Base-by-base conservation (phyloP, 192 early-diverging fungal genomes). In the Coemansia sp. region DNA sequence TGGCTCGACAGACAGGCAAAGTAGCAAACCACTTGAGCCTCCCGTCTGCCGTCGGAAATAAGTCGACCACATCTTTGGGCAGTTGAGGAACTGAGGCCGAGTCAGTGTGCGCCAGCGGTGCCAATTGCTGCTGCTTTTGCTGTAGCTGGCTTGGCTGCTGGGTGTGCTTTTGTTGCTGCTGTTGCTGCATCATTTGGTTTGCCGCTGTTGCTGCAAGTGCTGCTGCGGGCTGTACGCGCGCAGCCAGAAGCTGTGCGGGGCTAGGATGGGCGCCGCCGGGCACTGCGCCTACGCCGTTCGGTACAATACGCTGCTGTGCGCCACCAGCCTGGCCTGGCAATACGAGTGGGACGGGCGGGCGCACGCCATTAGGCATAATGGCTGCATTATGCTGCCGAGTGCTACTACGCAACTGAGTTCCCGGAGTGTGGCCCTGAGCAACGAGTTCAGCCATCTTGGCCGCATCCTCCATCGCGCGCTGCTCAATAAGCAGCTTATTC, bases 401-500 rank as follows among this genome's bases (percentile, higher is more conserved):
- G 38, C 39, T 56, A 36, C 29, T 36, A 32, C 51, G 63, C 27
- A 54, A 15, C 63, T 64, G 49, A 15, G 24, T 47, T 24, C 57
- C 24, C 1, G 63, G 70, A 15, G 40, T 35, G 20, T 42, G 35
- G 5, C 29, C 59, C 63, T 53, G 62, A 19, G 73, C 73, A 2
- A 69, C 73, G 3, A 65, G 57, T 4, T 71, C 77, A 11, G 57
- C 62, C 9, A 47, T 47, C 8, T 61, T 68, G 1, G 78, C 78
- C 0, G 79, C 79, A 42, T 75, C 73, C 57, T 82, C 79, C 62
- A 66, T 69, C 6, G 73, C 79, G 11, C 73, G 79, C 66, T 75
- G 65, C 56, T 76, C 58, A 31, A 82, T 82, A 15, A 82, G 73
- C 67, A 76, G 70, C 70, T 76, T 73, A 56, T 82, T 82, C 64